A percentile compares a stretch with the other conserved stretches of the same genome.
Conservation (phyloP, 192 early-diverging fungal species). For the Backusella psychrophila region DNA sequence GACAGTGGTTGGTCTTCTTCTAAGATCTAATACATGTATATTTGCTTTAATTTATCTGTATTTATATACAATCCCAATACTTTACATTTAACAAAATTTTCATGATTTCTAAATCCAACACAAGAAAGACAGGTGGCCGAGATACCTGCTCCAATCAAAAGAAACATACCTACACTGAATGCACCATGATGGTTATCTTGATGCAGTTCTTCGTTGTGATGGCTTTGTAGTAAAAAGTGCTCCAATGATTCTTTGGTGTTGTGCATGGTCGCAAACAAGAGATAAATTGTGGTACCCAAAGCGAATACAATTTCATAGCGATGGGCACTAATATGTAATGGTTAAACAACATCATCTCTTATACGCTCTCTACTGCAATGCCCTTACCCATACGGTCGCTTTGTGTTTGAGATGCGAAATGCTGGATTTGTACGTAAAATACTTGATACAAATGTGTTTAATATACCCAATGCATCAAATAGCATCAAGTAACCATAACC, state of each 20-base stretch:
- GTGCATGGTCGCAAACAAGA: constrained; percentile 58
- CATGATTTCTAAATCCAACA: constrained; percentile 50
- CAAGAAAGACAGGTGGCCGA: constrained; percentile 43
- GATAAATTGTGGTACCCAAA: constrained; percentile 47
- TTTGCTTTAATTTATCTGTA: too few relatives aligned
- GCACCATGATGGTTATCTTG: neutral
- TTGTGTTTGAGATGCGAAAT: constrained; percentile 43
- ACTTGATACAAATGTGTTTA: constrained; percentile 52
- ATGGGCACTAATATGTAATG: constrained; percentile 36
- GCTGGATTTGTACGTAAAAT: constrained; percentile 41
- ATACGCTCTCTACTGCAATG: too few relatives aligned
- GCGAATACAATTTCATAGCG: constrained; percentile 54
- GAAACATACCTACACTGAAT: constrained; percentile 24
- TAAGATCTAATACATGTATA: constrained; percentile 11
- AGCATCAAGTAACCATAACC: constrained; percentile 50
- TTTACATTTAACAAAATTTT: constrained; percentile 48
- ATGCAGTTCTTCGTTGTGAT: constrained; percentile 40
- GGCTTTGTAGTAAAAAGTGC: constrained; percentile 51
- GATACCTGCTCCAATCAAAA: constrained; percentile 39
- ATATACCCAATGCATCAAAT: constrained; percentile 58
- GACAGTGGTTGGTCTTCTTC: constrained; percentile 26
- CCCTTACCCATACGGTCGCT: constrained; percentile 54
- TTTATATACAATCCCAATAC: neutral
- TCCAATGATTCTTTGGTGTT: constrained; percentile 57
- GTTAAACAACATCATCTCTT: too few relatives aligned